Base-by-base conservation (phyloP, 2,329 filamentous ascomycete genomes). In the Talaromyces atroroseus region DNA sequence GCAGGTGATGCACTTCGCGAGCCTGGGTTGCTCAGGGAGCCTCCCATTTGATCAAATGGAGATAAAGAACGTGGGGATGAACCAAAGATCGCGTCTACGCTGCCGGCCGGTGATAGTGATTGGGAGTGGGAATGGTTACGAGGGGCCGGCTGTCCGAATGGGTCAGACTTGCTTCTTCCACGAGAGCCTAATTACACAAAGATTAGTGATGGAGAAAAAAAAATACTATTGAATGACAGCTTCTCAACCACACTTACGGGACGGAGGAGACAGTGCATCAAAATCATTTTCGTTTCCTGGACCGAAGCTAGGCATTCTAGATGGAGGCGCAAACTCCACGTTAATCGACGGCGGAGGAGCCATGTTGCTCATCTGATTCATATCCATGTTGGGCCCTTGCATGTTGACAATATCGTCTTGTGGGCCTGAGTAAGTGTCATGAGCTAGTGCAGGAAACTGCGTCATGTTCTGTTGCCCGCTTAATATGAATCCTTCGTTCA, bases 331-430 rank as follows among this genome's bases (percentile, higher is more conserved):
- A 71, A 90, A 91, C 68, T 96, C 89, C 64, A 96, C 94, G 68
- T 94, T 95, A 73, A 96, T 96, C 52, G 92, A 89, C 0, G 92
- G 92, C n/a, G 92, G 92, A n/a, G 92, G 89, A 3, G 87, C 88
- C 86, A 95, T 94, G 63, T 88, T 82, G 50, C 86, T 83, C 47
- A 82, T 84, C 67, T 82, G 85, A 5, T 84, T 82, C 68, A 89
- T 82, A 57, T 92, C 88, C 23, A 78, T 74, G 57, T 70, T 76
- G 38, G 78, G 56, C 36, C 64, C 73, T 61, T 78, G 76, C 54
- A 73, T 65, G 58, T 71, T 73, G 59, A 79, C 71, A 52, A 78
- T 72, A 52, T 79, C 76, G 34, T 45, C 49, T 24, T 47, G 32
- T 18, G 45, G 45, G 18, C 66, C 66, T 23, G 36, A 24, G 8